Base-by-base conservation (phyloP, 768 basidiomycete species). In the Pulveroboletus sp. region DNA sequence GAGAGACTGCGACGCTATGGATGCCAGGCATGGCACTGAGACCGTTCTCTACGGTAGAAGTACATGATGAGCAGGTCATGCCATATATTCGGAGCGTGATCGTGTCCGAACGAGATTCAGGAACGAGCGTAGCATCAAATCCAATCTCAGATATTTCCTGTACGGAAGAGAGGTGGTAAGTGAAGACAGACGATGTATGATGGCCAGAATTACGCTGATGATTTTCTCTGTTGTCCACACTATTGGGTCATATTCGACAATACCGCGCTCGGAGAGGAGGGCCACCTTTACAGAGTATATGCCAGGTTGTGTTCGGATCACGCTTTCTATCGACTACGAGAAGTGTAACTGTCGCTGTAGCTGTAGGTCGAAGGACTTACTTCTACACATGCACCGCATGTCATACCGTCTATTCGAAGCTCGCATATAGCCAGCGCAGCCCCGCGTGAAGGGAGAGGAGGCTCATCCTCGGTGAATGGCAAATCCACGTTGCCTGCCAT, bases 61-160 rank as follows among this genome's bases (percentile, higher is more conserved):
- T 86, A 60, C 92, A 94, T 8, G 89, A 80, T 17, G 85, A 81
- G 62, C 88, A 92, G 28, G 86, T 93, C 93, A 95, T 93, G 65
- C 92, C 93, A 63, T 88, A 94, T 63, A 95, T 78, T 31, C 85
- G 83, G 21, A 95, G 76, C 11, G 79, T 83, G 45, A 93, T 76
- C 1, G 74, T 73, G 60, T 94, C 89, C 6, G 80, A 74, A 17
- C 79, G 77, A 38, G 75, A 65, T 2, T 80, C 74, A 0, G 85
- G 85, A 42, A 95, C 82, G 45, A 83, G 73, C 0, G 85, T 80
- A 2, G 93, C 90, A 66, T 92, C 93, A 62, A 96, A 96, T 8
- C 93, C 93, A 48, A 93, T 85, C 69, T 94, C 92, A 3, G 85
- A 86, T 51, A 95, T 91, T 78, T 93, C 93, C 88, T 93, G 67